A percentile compares a stretch with the other conserved stretches of the same genome.
These are phyloP conservation scores for Metrosideros polymorpha DNA, from an alignment of 441 rosid genomes.

Conservation along the genomic window DNA sequence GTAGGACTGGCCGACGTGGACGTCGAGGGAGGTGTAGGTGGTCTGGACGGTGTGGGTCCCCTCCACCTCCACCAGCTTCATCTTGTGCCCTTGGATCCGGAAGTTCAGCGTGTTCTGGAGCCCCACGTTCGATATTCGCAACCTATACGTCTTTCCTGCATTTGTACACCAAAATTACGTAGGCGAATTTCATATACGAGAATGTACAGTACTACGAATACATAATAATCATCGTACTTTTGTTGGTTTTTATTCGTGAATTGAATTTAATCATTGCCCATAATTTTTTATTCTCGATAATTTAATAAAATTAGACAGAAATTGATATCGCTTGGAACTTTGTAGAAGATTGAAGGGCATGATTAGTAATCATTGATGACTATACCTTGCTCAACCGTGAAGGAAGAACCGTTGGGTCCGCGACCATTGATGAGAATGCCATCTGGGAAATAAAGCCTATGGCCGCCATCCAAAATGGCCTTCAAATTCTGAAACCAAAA, in stretches of 20 bases:
- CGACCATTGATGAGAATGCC: constrained; percentile 91
- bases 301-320: background rate
- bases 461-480: constrained; percentile 48
- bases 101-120: constrained; percentile 65
- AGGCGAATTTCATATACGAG: background rate
- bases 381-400: constrained; percentile 61
- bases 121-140: constrained; percentile 90
- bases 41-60: constrained; percentile 87
- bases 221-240: background rate
- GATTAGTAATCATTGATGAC: background rate
- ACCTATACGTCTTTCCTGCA: constrained; percentile 75
- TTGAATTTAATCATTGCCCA: too few relatives aligned
- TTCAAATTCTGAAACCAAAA: constrained; percentile 31
- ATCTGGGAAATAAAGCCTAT: constrained; percentile 50
- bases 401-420: constrained; percentile 47
- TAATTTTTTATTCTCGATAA: background rate
- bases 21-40: constrained; percentile 60
- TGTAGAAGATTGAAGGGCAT: background rate
- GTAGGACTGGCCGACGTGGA: constrained; percentile 84
- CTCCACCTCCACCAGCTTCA: constrained; percentile 89
- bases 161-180: background rate
- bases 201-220: background rate
- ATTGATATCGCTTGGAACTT: background rate
- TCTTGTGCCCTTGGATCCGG: constrained; percentile 70
- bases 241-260: background rate